Conservation (phyloP, 2,329 filamentous ascomycete genomes). For the Hawksworthiomyces lignivorus region DNA sequence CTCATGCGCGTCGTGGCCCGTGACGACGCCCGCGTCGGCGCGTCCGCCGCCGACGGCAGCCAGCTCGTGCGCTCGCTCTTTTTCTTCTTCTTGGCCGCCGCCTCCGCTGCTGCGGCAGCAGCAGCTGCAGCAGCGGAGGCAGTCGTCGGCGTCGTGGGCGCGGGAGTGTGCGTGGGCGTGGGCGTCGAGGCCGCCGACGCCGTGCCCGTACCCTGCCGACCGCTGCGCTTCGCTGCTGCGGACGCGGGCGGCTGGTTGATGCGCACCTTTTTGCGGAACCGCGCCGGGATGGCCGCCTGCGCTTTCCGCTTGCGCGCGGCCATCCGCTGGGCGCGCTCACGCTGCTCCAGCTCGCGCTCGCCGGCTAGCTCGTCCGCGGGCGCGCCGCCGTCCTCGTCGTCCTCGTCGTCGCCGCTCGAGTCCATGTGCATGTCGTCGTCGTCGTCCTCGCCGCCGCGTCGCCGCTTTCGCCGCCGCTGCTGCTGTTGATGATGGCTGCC, state of each 20-base stretch:
- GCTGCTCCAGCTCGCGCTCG: slow-evolving; percentile 76
- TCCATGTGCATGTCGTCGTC: slow-evolving; percentile 75
- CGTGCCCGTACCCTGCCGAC: too few species aligned
- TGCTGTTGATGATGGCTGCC: slow-evolving; percentile 58
- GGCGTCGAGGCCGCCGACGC: slow-evolving; percentile 7
- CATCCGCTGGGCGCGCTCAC: slow-evolving; percentile 59
- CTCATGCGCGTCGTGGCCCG: slow-evolving; percentile 51
- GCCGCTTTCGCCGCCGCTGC: slow-evolving; percentile 38
- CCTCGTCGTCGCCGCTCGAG: slow-evolving; percentile 76
- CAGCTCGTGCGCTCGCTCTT: slow-evolving; percentile 53
- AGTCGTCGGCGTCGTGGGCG: slow-evolving; percentile 25
- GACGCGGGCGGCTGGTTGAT: slow-evolving; percentile 45
- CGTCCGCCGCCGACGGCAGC: slow-evolving; percentile 46
- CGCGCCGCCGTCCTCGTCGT: slow-evolving; percentile 51
- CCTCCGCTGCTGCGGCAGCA: slow-evolving; percentile 28
- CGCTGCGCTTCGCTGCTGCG: not conserved
- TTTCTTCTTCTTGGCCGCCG: slow-evolving; percentile 54
- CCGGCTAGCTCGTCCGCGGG: slow-evolving; percentile 63
- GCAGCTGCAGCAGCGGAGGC: slow-evolving; percentile 27
- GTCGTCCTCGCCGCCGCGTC: slow-evolving; percentile 53
- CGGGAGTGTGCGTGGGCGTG: slow-evolving; percentile 24
- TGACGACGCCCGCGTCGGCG: slow-evolving; percentile 51
- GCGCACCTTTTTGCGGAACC: slow-evolving; percentile 68
- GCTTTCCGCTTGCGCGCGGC: slow-evolving; percentile 73
- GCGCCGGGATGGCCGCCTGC: slow-evolving; percentile 63